phyloP scores from a whole-genome alignment of 768 basidiomycete genomes.

The Suillus spraguei region DNA sequence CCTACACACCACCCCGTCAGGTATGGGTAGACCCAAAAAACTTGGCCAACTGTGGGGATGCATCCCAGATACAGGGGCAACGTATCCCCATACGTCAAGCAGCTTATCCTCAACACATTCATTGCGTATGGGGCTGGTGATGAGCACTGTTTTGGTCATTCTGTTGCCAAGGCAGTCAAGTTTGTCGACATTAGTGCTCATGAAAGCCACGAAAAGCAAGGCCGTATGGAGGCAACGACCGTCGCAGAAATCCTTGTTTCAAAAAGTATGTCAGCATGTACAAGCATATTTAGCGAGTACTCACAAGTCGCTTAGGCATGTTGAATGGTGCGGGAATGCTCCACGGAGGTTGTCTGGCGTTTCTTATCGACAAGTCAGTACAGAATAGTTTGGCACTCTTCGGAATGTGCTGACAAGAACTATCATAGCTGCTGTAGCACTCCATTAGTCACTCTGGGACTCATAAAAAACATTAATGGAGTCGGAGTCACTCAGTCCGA shows the following conservation, averaged over 20 bases:
- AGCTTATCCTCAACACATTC: constrained; percentile 67
- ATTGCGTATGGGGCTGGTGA: constrained; percentile 72
- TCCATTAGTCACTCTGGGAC: constrained; percentile 66
- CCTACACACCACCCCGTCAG: constrained; percentile 27
- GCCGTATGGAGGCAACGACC: constrained; percentile 60
- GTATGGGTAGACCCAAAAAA: constrained; percentile 68
- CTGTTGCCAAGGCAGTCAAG: constrained; percentile 59
- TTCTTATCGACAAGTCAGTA: constrained; percentile 71
- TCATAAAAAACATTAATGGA: constrained; percentile 61
- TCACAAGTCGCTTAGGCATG: constrained; percentile 49
- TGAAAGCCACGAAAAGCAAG: constrained; percentile 47
- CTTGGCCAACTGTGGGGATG: constrained; percentile 60
- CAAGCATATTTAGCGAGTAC: not conserved
- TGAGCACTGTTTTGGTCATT: constrained; percentile 61
- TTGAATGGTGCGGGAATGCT: constrained; percentile 77
- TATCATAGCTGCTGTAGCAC: constrained; percentile 60
- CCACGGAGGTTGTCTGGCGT: constrained; percentile 75
- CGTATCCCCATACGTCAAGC: constrained; percentile 62
- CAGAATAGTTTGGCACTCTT: not conserved
- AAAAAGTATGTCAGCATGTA: constrained; percentile 47
- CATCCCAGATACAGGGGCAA: constrained; percentile 63
- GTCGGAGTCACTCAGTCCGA: constrained; percentile 75
- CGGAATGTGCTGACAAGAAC: constrained; percentile 4
- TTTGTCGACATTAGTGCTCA: constrained; percentile 62
- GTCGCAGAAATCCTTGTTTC: constrained; percentile 63